A percentile compares a stretch with the other conserved stretches of the same genome.
Evolutionary conservation across 2,329 filamentous ascomycete genomes (phyloP).

Genomic region (Graphilbum ipis-grandicollis): DNA sequence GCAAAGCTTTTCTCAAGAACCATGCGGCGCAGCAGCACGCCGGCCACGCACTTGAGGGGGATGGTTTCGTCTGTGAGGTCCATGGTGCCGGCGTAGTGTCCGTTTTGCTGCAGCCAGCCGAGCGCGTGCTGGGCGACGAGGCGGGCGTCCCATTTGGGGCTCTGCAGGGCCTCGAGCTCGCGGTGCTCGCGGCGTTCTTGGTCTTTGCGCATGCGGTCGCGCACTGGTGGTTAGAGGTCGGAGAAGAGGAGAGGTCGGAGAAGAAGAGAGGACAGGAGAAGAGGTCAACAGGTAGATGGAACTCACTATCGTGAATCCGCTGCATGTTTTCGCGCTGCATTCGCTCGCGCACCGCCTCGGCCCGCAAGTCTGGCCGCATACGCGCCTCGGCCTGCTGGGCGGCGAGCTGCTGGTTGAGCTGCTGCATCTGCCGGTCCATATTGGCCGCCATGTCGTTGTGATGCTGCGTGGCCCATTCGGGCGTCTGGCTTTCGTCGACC

Average conservation of each 20-base stretch:
- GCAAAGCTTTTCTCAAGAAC: constrained; percentile 29
- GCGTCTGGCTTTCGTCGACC: constrained; percentile 31
- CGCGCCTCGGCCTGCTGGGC: constrained; percentile 25
- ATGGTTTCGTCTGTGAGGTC: not conserved
- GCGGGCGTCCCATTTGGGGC: constrained; percentile 32
- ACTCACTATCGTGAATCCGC: constrained; percentile 28
- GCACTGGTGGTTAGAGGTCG: constrained; percentile 16
- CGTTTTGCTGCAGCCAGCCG: constrained; percentile 21
- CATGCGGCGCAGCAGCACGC: constrained; percentile 32
- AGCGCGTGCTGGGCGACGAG: constrained; percentile 27
- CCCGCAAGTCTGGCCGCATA: constrained; percentile 24
- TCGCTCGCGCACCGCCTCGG: constrained; percentile 22
- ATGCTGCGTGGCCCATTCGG: constrained; percentile 32
- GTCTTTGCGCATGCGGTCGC: constrained; percentile 20
- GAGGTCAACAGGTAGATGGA: too few species aligned
- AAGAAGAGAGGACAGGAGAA: too few species aligned
- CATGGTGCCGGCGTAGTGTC: not conserved
- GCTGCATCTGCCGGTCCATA: constrained; percentile 19
- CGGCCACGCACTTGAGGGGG: constrained; percentile 23
- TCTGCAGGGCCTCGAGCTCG: constrained; percentile 31
- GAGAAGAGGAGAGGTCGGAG: not conserved
- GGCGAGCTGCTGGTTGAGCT: constrained; percentile 20
- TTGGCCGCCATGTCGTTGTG: constrained; percentile 17
- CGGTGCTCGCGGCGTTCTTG: constrained; percentile 26
- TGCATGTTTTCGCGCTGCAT: constrained; percentile 23